Evolutionary conservation across 108 stramenopile species (phyloP).

Genomic region (Aurantiochytrium sp.): DNA sequence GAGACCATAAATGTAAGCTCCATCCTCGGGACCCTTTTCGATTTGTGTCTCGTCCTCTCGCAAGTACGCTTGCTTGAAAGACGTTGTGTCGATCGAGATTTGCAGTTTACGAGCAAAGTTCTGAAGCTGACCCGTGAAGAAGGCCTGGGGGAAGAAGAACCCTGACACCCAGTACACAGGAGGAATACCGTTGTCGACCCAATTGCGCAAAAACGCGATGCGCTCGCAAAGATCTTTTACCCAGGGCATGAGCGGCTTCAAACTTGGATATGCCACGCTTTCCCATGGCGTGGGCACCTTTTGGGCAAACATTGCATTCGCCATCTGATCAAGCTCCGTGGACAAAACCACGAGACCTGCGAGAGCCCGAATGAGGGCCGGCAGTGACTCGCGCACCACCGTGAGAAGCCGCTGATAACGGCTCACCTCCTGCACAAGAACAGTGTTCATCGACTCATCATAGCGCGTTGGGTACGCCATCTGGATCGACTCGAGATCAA

Average conservation of each 20-base stretch:
- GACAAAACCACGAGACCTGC: constrained; percentile 55
- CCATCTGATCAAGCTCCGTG: constrained; percentile 58
- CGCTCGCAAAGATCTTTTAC: constrained; percentile 46
- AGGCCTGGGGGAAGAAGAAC: constrained; percentile 63
- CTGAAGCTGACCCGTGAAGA: constrained; percentile 60
- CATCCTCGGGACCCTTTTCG: constrained; percentile 37
- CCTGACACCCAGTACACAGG: constrained; percentile 57
- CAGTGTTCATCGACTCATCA: constrained; percentile 61
- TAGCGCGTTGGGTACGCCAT: constrained; percentile 56
- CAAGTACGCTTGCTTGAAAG: constrained; percentile 36
- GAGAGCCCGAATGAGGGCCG: constrained; percentile 48
- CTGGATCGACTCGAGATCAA: constrained; percentile 44
- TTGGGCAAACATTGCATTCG: constrained; percentile 39
- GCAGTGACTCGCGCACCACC: constrained; percentile 37
- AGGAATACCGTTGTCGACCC: constrained; percentile 54
- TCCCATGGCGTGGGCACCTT: constrained; percentile 50
- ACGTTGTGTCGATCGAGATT: constrained; percentile 52
- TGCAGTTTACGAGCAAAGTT: constrained; percentile 51
- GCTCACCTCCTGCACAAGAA: constrained; percentile 57
- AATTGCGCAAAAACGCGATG: constrained; percentile 41
- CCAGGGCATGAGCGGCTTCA: constrained; percentile 57
- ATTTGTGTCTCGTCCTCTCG: constrained; percentile 29
- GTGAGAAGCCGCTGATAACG: constrained; percentile 46
- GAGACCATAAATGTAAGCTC: constrained; percentile 52
- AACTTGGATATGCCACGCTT: constrained; percentile 45